phyloP scores from a whole-genome alignment of 129 eudicot species.

The Pseudognaphalium luteoalbum region DNA sequence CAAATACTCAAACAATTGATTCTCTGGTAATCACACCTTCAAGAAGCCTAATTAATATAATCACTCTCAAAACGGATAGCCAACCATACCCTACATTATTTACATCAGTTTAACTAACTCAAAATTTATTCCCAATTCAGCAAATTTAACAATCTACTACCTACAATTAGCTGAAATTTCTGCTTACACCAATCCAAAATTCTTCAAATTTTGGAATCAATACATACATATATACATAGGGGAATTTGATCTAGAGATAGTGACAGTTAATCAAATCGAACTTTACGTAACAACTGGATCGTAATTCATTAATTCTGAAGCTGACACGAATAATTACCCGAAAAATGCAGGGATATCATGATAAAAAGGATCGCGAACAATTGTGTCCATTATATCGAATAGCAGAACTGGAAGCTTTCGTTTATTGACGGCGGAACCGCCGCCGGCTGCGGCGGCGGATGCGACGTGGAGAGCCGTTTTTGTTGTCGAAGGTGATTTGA shows the following conservation, averaged over 20 bases:
- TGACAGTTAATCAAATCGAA: conserved; percentile 10
- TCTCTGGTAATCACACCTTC: background rate
- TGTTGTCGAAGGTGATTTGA: conserved; percentile 23
- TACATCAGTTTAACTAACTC: background rate
- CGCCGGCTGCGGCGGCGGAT: background rate
- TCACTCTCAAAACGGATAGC: background rate
- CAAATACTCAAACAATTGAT: too few species aligned
- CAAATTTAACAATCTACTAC: background rate
- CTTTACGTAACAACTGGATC: background rate
- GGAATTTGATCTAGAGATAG: background rate
- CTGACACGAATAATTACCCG: conserved; percentile 43
- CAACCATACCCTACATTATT: background rate
- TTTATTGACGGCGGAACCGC: background rate
- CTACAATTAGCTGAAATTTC: background rate
- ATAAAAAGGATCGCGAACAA: conserved; percentile 91
- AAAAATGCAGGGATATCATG: conserved; percentile 77
- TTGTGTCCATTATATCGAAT: conserved; percentile 88
- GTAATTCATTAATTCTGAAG: background rate
- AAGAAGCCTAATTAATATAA: background rate
- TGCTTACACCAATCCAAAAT: background rate
- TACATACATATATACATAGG: too few species aligned
- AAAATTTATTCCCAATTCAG: too few species aligned
- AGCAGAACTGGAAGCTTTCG: conserved; percentile 72
- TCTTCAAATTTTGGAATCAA: background rate
- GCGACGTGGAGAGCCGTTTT: conserved; percentile 25